A percentile compares a stretch with the other conserved stretches of the same genome.
Evolutionary conservation across 805 yeast species (phyloP).

Genomic region (Candida chilensis): DNA sequence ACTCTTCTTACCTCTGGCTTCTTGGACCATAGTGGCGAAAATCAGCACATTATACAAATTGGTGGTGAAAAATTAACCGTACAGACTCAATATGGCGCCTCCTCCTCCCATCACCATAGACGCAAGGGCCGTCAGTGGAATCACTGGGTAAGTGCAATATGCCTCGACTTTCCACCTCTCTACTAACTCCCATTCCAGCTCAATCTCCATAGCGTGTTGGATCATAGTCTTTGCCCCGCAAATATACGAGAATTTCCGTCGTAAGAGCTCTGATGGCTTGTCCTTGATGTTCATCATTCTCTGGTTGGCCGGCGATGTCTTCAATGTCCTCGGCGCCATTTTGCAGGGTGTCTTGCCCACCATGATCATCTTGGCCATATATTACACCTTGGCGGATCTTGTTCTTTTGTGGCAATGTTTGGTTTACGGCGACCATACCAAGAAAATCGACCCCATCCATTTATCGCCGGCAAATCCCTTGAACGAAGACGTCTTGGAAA

Average conservation of each 20-base stretch:
- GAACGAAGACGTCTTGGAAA: slow-evolving; percentile 57
- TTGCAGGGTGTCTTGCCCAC: slow-evolving; percentile 90
- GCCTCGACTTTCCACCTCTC: too few relatives aligned
- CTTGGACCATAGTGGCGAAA: background rate
- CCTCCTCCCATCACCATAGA: slow-evolving; percentile 60
- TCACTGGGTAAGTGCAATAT: slow-evolving; percentile 36
- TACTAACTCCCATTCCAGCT: slow-evolving; percentile 21
- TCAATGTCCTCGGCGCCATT: slow-evolving; percentile 86
- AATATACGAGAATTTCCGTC: slow-evolving; percentile 79
- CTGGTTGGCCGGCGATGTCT: slow-evolving; percentile 92
- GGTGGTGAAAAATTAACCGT: background rate
- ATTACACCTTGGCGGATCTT: slow-evolving; percentile 87
- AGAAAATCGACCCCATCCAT: slow-evolving; percentile 62
- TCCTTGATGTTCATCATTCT: slow-evolving; percentile 78
- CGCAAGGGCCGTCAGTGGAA: slow-evolving; percentile 69
- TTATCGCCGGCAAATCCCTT: slow-evolving; percentile 86
- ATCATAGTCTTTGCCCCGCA: slow-evolving; percentile 96
- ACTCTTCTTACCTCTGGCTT: background rate
- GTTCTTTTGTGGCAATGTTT: slow-evolving; percentile 79
- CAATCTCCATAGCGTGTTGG: slow-evolving; percentile 96
- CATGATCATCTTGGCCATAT: slow-evolving; percentile 86
- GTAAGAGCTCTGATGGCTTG: slow-evolving; percentile 86
- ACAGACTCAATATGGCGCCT: slow-evolving; percentile 36
- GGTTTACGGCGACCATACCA: slow-evolving; percentile 52
- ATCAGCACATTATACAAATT: background rate